phyloP scores from a whole-genome alignment of 345 rosid genomes.

The Pseudoturritis turrita region DNA sequence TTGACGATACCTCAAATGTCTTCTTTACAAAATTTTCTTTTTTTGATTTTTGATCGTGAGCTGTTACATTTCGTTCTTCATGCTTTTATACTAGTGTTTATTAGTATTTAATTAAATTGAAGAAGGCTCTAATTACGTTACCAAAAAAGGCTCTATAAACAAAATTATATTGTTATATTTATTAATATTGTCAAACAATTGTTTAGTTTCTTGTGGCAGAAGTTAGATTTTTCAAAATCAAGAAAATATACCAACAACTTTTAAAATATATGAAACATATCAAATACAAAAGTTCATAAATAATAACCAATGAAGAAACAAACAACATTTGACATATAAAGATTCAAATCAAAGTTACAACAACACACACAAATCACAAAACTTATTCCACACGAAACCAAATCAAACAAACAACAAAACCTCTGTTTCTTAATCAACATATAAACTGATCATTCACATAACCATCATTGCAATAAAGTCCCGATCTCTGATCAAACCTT shows the following conservation, averaged over 20 bases:
- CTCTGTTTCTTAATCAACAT: conserved; percentile 17
- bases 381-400: conserved; percentile 13
- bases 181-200: not conserved
- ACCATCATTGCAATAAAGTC: conserved; percentile 69
- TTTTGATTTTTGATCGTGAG: conserved; percentile 10
- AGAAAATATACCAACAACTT: not conserved
- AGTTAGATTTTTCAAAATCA: not conserved
- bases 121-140: not conserved
- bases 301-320: not conserved
- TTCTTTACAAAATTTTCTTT: too few relatives aligned
- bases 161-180: too few relatives aligned
- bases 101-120: not conserved
- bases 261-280: not conserved
- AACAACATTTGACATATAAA: not conserved
- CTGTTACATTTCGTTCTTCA: not conserved
- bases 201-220: not conserved
- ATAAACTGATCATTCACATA: conserved; percentile 34
- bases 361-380: not conserved
- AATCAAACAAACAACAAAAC: conserved; percentile 3
- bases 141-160: not conserved
- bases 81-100: not conserved
- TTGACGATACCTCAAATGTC: too few relatives aligned
- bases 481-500: conserved; percentile 85
- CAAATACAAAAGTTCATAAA: not conserved
- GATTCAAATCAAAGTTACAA: conserved; percentile 15